Conservation (phyloP, 176 grass and related monocot genomes). For the bread wheat (Triticum aestivum) region DNA sequence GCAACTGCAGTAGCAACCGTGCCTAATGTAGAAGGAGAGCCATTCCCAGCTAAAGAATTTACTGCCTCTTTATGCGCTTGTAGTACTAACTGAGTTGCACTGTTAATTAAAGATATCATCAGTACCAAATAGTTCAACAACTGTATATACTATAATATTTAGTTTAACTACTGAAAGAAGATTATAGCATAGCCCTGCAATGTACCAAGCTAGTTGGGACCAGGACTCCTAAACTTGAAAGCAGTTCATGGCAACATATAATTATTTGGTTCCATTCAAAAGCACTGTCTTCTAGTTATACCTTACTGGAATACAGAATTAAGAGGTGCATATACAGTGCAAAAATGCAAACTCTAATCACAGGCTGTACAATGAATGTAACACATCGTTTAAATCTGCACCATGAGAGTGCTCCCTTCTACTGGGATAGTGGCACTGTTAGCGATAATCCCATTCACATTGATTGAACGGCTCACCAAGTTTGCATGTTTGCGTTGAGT, state of each 20-base stretch:
- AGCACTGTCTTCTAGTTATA: not conserved
- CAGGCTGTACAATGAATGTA: not conserved
- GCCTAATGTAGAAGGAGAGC: constrained; percentile 61
- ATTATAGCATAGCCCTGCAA: not conserved
- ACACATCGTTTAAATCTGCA: not conserved
- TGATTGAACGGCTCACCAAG: not conserved
- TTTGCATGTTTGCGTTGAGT: not conserved
- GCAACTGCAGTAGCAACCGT: constrained; percentile 92
- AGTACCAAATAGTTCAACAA: not conserved
- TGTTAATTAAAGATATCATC: constrained; percentile 42
- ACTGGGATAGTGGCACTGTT: not conserved
- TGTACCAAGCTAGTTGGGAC: not conserved
- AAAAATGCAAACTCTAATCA: constrained; percentile 11
- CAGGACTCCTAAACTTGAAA: not conserved
- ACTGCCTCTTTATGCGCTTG: constrained; percentile 93
- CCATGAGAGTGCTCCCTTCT: not conserved
- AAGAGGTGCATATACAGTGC: not conserved
- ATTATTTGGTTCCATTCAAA: not conserved
- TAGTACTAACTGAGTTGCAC: constrained; percentile 87
- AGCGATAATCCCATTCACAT: not conserved
- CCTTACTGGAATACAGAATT: not conserved
- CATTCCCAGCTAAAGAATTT: constrained; percentile 83
- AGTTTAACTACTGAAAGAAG: not conserved
- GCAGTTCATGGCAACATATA: not conserved
- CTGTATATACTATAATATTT: constrained; percentile 8